Base-by-base conservation (phyloP, 2,329 filamentous ascomycete genomes). In the Thermochaetoides dissita region DNA sequence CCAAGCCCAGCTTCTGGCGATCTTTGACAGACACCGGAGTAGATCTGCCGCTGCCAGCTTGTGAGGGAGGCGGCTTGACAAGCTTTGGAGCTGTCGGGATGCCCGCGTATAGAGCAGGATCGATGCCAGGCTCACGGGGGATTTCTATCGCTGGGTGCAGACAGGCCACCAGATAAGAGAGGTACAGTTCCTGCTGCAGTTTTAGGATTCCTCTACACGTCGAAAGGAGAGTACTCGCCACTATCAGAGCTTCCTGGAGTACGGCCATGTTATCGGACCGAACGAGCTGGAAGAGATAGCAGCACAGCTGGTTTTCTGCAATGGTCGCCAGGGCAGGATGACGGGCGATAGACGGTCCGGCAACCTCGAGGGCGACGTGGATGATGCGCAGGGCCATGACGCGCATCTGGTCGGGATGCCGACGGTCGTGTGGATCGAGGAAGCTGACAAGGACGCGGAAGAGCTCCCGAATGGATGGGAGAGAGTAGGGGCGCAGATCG, bases 341-440 rank as follows among this genome's bases (percentile, higher is more conserved):
- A 49, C 84, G 83, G 38, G 88, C 85, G 57, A 98, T 95, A 7
- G 88, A 94, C 4, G 91, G 89, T 0, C 91, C 91, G 2, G 91
- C 87, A 44, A 98, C 89, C 62, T 98, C 91, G 17, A 98, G 73
- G 2, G 91, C 91, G 36, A 98, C 91, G 59, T 98, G 91, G 42
- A 98, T 91, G 49, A 98, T 96, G 36, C 91, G 79, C 50, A 98
- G 66, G 11, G 91, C 91, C 88, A 98, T 98, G 34, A 98, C 86
- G 52, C 89, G 78, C 81, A 96, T 91, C 1, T 85, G 81, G 57
- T 98, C 91, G 3, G 87, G 93, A 59, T 95, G 85, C 53, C 89
- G 84, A 40, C 78, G 80, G 60, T 96, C 89, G 55, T 94, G 84
- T 1, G 93, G 91, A 57, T 98, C 87, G 28, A 98, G 65, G 10